These are phyloP conservation scores for Eucommia ulmoides DNA, from an alignment of 257 asterid species.

Conservation along the genomic window DNA sequence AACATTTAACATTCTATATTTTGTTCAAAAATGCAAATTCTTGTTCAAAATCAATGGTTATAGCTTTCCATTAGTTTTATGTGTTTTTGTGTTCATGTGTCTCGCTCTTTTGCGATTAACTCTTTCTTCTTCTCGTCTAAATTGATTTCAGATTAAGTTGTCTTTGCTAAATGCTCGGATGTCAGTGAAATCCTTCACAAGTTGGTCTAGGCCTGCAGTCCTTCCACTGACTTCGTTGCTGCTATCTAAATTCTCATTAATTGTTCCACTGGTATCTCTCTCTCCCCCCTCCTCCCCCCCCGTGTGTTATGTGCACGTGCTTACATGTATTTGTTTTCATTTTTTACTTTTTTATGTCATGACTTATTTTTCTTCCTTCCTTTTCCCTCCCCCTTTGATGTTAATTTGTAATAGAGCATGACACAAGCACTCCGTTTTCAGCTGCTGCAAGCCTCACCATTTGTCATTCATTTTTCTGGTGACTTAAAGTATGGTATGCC, in stretches of 20 bases:
- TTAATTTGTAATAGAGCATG: constrained; percentile 64
- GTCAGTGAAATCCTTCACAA: constrained; percentile 51
- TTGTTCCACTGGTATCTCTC: constrained; percentile 91
- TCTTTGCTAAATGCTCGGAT: constrained; percentile 78
- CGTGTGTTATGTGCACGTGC: no score
- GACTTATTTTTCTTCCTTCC: no score
- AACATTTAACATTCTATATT: no score
- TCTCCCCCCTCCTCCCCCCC: no score
- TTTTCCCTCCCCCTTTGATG: no score
- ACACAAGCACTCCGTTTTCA: constrained; percentile 70
- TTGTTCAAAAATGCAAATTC: no score
- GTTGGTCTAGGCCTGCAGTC: constrained; percentile 55
- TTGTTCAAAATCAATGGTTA: not conserved
- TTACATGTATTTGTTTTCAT: no score
- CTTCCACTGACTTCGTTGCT: constrained; percentile 51
- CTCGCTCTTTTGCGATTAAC: constrained; percentile 4
- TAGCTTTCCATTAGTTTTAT: not conserved
- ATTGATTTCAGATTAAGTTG: constrained; percentile 45
- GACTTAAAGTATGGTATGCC: constrained; percentile 78
- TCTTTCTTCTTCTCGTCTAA: constrained; percentile 2
- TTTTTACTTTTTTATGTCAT: no score
- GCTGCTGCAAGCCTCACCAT: constrained; percentile 79
- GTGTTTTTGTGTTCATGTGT: no score
- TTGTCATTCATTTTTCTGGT: constrained; percentile 58
- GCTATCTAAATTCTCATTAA: constrained; percentile 75